Evolutionary conservation across 345 rosid species (phyloP), one percentile per base, ranked within the genome.

Genomic region (Moricandia arvensis): DNA sequence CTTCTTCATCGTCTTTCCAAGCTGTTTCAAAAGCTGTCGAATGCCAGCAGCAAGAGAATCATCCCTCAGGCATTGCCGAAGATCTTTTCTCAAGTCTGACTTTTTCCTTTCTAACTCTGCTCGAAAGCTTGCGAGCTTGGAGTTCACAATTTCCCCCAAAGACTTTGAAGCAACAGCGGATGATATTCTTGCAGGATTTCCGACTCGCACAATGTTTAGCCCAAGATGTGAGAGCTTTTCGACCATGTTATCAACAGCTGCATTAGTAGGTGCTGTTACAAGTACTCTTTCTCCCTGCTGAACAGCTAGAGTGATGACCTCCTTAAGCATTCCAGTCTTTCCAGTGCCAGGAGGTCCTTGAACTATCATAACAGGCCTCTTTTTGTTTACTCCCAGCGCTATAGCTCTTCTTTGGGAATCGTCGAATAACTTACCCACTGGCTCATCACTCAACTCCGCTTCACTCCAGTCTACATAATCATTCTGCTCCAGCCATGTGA

Each of bases 331-430:
- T 79, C 87, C 89, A 43, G 98, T 87, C 88, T 94, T 94, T 49
- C 98, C 97, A 11, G 97, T 89, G 65, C 98, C 98, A 49, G 98
- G 98, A 64, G 98, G 98, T 62, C 98, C 98, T 82, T 91, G 95
- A 66, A 94, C 83, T 81, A 89, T 77, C 88, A 90, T 63, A 38
- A 90, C 47, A 26, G 97, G 97, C 2, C 88, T 81, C 72, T 89
- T 90, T 84, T 87, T 89, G 84, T 91, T 91, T 81, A 91, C 82
- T 71, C 97, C 97, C 30, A 91, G 75, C 71, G 88, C 85, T 54
- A 90, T 80, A 63, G 95, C 89, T 74, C 84, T 85, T 75, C 41
- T 59, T 82, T 91, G 98, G 9, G 97, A 89, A 55, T 79, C 86
- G 77, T 94, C 98, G 77, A 82, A 90, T 27, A 68, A 66, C 59